Evolutionary conservation across 371 early-diverging fungal genomes (phyloP), one percentile per base, ranked within the genome.

Genomic region (Gilbertella persicaria): DNA sequence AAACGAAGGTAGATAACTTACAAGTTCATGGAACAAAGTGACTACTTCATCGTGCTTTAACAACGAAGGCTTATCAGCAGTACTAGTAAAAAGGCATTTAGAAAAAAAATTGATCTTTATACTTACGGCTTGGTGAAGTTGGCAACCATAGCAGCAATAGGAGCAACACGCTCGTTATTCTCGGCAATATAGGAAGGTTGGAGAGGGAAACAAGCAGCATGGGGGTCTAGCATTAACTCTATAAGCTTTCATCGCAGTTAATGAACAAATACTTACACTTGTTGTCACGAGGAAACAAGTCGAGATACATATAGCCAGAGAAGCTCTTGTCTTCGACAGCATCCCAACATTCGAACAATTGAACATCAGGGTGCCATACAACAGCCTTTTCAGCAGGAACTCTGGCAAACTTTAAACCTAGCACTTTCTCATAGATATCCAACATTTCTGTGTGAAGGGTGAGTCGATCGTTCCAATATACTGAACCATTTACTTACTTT

Each of bases 31-130:
- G 79, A 84, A 84, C 41, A 82, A 67, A 5, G 91, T 91, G 16
- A 80, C 80, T 7, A 92, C 87, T 73, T 95, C 94, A 53, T 77
- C 75, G 67, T 95, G 95, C 66, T 87, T 89, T 45, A 93, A 75
- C 42, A 94, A 67, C 8, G 91, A 88, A 10, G 94, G 94, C 35
- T 80, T 75, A 14, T 75, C 74, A 2, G 83, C 58, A 28, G 90
- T 89, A 5, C 82, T 78, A 26, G 33, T 57, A 25, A 20, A 33
- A 1, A 21, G 16, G 21, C 4, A 28, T 23, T n/a, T 43, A 23
- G 20, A 17, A 2, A 23, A 45, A 12, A 41, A 29, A 29, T 37
- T 44, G 4, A 30, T 24, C 8, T 4, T 16, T 17, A 23, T 37
- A 57, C 70, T 55, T 62, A 69, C 66, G 93, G 89, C 53, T 90